Conservation (phyloP, 2,329 filamentous ascomycete genomes). For the Neofusicoccum parvum region DNA sequence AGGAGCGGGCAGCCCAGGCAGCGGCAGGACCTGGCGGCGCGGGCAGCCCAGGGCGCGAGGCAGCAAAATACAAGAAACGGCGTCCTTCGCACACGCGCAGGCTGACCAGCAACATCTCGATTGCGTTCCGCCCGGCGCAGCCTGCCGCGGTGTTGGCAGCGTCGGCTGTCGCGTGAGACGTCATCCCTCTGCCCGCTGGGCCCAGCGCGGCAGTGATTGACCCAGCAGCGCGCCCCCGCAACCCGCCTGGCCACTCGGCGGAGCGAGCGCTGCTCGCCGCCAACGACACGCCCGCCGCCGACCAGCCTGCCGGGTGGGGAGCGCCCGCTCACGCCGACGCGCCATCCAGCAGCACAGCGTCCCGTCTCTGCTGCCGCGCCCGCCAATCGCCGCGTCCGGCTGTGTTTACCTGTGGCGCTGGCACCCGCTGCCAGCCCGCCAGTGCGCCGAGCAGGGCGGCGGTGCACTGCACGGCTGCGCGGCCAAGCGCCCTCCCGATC, state of each 20-base stretch:
- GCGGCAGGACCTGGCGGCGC: not conserved
- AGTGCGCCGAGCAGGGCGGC: not conserved
- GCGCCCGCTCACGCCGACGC: too few relatives aligned
- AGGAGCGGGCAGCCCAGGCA: not conserved
- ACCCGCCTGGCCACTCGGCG: not conserved
- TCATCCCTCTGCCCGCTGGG: not conserved
- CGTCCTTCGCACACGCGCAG: not conserved
- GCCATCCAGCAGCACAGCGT: too few relatives aligned
- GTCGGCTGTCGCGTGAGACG: not conserved
- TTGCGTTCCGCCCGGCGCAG: not conserved
- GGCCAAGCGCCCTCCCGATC: too few relatives aligned
- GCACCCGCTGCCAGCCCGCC: not conserved
- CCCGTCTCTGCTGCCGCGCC: not conserved
- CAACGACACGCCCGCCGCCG: not conserved
- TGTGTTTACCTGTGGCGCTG: constrained; percentile 11
- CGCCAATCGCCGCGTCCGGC: not conserved
- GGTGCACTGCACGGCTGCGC: not conserved
- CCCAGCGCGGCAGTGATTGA: constrained; percentile 2
- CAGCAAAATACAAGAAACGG: not conserved
- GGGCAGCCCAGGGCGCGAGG: not conserved
- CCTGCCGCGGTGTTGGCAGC: not conserved
- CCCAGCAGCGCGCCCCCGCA: not conserved
- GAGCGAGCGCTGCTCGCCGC: not conserved
- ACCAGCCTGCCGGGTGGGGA: too few relatives aligned
- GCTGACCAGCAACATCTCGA: constrained; percentile 5